Base-by-base conservation (phyloP, 2,329 filamentous ascomycete genomes). In the Fusarium abutilonis region DNA sequence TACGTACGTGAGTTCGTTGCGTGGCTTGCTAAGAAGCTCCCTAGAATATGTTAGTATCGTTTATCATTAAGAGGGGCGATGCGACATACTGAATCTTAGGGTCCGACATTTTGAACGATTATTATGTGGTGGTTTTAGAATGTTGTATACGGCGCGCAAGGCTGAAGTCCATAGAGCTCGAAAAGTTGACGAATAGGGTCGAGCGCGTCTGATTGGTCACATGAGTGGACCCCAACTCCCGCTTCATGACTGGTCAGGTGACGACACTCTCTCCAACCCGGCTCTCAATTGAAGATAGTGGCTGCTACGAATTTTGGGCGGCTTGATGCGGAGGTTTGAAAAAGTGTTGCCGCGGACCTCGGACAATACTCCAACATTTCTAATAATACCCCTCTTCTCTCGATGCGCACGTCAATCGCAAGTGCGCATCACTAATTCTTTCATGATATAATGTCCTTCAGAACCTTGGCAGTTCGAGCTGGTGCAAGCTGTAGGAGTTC, bases 1-100 rank as follows among this genome's bases (percentile, higher is more conserved):
- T 45, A 63, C 89, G 70, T 87, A 96, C 92, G 93, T 97, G 79
- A 97, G 89, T 76, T 97, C 93, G 73, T 84, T 87, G 79, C 92
- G 91, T 67, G 92, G 89, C 85, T 97, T 97, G 77, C 86, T 89
- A 67, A 96, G 87, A 73, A 97, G 87, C 78, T 97, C 93, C 79
- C 92, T 96, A 58, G 14, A 46, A 38, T 21, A 23, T 45, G 67
- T 79, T 72, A 79, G 75, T 56, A 21, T 39, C 6, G 4, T 17
- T 8, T 9, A n/a, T 23, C 7, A 13, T 38, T 21, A 19, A 21
- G 14, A 9, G 26, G 17, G 4, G 19, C n/a, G 14, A 19, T 29
- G 35, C 7, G 57, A 75, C 85, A 68, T 78, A 91, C 89, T 91
- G 87, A 54, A 91, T 90, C 81, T 91, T 91, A 68, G 85, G 77